A percentile compares a stretch with the other conserved stretches of the same genome.
Conservation (phyloP, 441 rosid genomes). For the Pelargonium cotyledonis region DNA sequence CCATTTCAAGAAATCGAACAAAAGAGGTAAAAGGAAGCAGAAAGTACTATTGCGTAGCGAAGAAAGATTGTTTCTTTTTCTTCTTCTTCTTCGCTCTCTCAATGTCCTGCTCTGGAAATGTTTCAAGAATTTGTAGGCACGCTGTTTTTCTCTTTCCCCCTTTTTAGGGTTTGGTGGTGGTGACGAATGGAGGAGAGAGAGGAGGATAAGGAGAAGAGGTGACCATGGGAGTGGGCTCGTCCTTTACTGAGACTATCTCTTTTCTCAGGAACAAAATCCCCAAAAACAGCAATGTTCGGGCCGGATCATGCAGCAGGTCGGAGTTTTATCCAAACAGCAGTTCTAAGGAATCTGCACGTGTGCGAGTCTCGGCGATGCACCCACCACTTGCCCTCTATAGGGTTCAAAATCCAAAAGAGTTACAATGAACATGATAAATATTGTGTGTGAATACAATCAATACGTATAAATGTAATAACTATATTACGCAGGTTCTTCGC, state of each 20-base stretch:
- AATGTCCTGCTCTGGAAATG: not conserved
- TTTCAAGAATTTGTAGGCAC: not conserved
- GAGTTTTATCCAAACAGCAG: no score
- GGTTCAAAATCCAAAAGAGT: no score
- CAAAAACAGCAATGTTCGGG: not conserved
- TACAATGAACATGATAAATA: no score
- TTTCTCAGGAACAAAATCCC: not conserved
- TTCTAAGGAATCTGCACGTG: not conserved
- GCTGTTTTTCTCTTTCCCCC: slow-evolving; percentile 1
- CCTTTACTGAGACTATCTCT: slow-evolving; percentile 17
- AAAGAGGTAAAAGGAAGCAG: not conserved
- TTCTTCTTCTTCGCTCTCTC: not conserved
- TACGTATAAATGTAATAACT: no score
- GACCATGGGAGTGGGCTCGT: slow-evolving; percentile 33
- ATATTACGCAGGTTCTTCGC: no score
- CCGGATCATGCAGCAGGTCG: not conserved
- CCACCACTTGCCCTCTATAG: not conserved
- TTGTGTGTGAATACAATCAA: no score
- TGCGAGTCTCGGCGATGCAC: not conserved
- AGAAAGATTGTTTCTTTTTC: not conserved
- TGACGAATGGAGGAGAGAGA: slow-evolving; percentile 22
- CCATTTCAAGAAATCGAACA: not conserved
- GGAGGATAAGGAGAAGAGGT: slow-evolving; percentile 22
- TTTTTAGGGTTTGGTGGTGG: slow-evolving; percentile 26
- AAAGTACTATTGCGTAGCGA: not conserved